Evolutionary conservation across 495 filamentous ascomycete species (phyloP).

Genomic region (Lepraria neglecta): DNA sequence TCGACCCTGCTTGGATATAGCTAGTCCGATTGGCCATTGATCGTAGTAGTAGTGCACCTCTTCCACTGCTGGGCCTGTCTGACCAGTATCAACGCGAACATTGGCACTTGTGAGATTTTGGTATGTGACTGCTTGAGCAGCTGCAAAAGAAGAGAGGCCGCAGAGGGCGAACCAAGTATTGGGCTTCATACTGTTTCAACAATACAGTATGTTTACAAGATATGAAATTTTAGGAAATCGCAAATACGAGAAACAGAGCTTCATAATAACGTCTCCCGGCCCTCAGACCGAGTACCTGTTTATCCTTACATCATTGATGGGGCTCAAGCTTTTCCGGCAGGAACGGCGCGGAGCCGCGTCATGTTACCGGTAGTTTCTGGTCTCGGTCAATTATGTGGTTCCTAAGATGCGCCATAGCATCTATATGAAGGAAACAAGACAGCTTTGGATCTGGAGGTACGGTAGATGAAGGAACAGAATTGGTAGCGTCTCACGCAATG

Average conservation of each 20-base stretch:
- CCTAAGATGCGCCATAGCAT: no score
- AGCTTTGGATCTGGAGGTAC: no score
- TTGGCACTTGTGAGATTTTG: conserved; percentile 28
- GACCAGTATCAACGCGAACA: conserved; percentile 34
- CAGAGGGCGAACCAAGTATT: background rate
- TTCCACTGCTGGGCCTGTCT: conserved; percentile 36
- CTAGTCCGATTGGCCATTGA: conserved; percentile 40
- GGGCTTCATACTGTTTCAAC: background rate
- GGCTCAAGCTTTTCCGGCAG: background rate
- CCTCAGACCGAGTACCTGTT: background rate
- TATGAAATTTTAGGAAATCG: background rate
- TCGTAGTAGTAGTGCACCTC: conserved; percentile 40
- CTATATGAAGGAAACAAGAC: no score
- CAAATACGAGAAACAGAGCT: no score
- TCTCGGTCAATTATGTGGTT: background rate
- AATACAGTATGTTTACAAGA: background rate
- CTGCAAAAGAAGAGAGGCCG: conserved; percentile 11
- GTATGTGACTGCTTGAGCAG: conserved; percentile 22
- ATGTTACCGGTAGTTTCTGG: background rate
- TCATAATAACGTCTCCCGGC: background rate
- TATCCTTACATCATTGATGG: conserved; percentile 8
- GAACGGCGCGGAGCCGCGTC: conserved; percentile 1
- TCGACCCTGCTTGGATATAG: conserved; percentile 34
- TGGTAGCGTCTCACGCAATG: background rate
- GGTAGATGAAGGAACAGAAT: no score